Percentiles rank a stretch among this genome's conserved stretches.
Conservation (phyloP, 345 rosid genomes). For the Murraya koenigii region DNA sequence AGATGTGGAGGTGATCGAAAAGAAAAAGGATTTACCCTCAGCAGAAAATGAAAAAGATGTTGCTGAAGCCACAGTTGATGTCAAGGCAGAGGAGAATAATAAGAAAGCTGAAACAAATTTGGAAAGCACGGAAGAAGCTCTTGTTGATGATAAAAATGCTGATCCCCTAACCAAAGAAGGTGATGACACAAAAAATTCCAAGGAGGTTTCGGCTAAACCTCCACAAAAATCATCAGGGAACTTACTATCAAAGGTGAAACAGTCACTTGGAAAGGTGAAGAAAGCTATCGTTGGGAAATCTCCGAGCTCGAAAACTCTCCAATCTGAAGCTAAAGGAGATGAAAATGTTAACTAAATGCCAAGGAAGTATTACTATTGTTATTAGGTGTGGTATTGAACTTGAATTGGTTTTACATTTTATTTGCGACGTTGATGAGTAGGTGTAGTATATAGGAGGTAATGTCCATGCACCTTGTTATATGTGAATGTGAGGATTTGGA, state of each 20-base stretch:
- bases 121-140: slow-evolving; percentile 14
- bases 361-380: slow-evolving; percentile 1
- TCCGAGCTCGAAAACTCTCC: slow-evolving; percentile 56
- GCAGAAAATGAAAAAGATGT: slow-evolving; percentile 13
- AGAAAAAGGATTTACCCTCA: slow-evolving; percentile 1
- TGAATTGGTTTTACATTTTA: slow-evolving; percentile 7
- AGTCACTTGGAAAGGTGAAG: slow-evolving; percentile 72
- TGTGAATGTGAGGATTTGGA: slow-evolving; percentile 12
- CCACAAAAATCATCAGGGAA: slow-evolving; percentile 54
- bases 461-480: slow-evolving; percentile 18
- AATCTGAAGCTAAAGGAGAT: slow-evolving; percentile 45
- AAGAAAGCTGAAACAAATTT: slow-evolving; percentile 11
- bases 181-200: slow-evolving; percentile 32
- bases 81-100: slow-evolving; percentile 20
- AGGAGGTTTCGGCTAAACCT: slow-evolving; percentile 44
- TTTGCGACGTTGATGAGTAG: slow-evolving; percentile 3
- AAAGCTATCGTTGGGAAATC: slow-evolving; percentile 80
- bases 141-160: slow-evolving; percentile 17
- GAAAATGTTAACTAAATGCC: slow-evolving; percentile 42
- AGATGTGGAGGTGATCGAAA: slow-evolving; percentile 9
- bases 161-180: slow-evolving; percentile 14
- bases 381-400: neutral
- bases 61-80: slow-evolving; percentile 1
- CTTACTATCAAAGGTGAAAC: slow-evolving; percentile 74
- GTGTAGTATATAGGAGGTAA: slow-evolving; percentile 15